These are phyloP conservation scores for Trametes cubensis DNA, from an alignment of 768 basidiomycete genomes.

Conservation along the genomic window DNA sequence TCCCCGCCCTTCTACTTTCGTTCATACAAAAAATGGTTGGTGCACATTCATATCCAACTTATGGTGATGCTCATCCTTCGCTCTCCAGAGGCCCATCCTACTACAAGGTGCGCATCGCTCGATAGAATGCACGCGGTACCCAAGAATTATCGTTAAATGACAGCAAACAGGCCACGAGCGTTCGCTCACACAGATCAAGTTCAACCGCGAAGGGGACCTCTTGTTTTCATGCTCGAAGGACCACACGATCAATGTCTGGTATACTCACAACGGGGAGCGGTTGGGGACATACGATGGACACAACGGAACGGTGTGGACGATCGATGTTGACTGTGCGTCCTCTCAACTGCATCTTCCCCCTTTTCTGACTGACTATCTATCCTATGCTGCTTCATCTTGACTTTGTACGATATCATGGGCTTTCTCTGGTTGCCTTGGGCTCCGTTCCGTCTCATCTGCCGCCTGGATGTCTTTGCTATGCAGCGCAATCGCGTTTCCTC, in stretches of 20 bases:
- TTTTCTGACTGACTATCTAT: not conserved
- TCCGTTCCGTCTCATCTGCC: not conserved
- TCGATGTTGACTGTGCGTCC: constrained; percentile 88
- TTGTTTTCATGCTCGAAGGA: constrained; percentile 97
- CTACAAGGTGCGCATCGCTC: constrained; percentile 35
- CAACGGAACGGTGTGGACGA: constrained; percentile 96
- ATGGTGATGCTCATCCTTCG: constrained; percentile 3
- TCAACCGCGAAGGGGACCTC: constrained; percentile 94
- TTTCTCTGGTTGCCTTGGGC: not conserved
- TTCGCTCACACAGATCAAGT: constrained; percentile 96
- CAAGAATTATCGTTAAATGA: not conserved
- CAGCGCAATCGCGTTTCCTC: constrained; percentile 83
- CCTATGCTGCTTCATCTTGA: not conserved
- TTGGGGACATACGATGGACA: constrained; percentile 95
- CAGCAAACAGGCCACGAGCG: constrained; percentile 83
- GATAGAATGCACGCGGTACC: not conserved
- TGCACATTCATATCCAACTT: not conserved
- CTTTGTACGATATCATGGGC: not conserved
- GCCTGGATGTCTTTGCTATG: not conserved
- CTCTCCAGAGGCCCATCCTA: constrained; percentile 38
- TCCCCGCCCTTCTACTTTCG: not conserved
- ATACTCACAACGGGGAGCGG: constrained; percentile 94
- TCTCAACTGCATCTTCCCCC: not conserved
- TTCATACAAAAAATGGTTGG: constrained; percentile 31
- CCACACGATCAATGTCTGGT: constrained; percentile 94